Evolutionary conservation across 331 rosid species (phyloP).

Genomic region (Acacia concinna): DNA sequence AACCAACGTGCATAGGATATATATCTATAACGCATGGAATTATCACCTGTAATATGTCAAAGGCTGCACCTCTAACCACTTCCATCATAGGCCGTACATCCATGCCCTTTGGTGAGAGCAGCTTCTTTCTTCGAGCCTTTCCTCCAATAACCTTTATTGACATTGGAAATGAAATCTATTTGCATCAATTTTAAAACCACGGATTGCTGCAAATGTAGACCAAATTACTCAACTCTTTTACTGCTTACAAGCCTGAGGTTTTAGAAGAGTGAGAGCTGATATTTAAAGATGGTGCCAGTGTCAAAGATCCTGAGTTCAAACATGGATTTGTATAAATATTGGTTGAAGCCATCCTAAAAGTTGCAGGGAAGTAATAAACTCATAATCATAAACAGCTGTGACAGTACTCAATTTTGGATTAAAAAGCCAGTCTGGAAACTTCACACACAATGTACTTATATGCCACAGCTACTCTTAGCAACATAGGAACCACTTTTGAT

Average conservation of each 20-base stretch:
- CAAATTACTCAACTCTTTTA: background rate
- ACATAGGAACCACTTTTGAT: background rate
- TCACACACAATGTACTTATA: background rate
- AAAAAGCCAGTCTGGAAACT: background rate
- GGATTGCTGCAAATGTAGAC: background rate
- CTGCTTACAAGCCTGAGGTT: background rate
- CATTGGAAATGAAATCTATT: slow-evolving; percentile 16
- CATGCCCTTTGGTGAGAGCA: slow-evolving; percentile 96
- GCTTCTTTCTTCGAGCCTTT: slow-evolving; percentile 79
- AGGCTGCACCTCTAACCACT: slow-evolving; percentile 95
- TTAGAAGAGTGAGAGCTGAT: slow-evolving; percentile 17
- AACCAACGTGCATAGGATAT: slow-evolving; percentile 1
- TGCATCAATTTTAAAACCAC: slow-evolving; percentile 6
- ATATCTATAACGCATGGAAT: slow-evolving; percentile 15
- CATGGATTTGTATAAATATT: slow-evolving; percentile 15
- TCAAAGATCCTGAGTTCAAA: background rate
- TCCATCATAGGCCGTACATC: slow-evolving; percentile 99
- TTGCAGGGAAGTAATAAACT: background rate
- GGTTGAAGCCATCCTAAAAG: slow-evolving; percentile 3
- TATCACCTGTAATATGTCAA: slow-evolving; percentile 83
- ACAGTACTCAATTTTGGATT: background rate
- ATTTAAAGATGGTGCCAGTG: background rate
- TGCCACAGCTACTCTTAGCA: background rate
- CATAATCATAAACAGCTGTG: background rate
- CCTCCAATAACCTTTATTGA: slow-evolving; percentile 83